Conservation (phyloP, 75 land plant genomes). For the Picea glauca region DNA sequence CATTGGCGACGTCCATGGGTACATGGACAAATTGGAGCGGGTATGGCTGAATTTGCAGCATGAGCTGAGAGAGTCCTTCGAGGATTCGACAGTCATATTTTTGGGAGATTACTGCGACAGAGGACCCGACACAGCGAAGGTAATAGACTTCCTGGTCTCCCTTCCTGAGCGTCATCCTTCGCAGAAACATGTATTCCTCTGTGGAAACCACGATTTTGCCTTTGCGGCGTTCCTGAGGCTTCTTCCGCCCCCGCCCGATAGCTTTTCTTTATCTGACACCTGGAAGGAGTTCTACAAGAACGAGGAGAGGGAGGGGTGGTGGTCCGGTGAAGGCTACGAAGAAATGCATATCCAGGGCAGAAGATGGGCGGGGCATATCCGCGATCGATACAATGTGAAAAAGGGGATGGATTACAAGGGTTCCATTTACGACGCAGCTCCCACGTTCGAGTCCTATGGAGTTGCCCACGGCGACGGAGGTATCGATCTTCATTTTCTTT, state of each 20-base stretch:
- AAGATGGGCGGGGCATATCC: conserved; percentile 81
- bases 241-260: conserved; percentile 52
- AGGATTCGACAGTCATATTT: conserved; percentile 64
- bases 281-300: conserved; percentile 58
- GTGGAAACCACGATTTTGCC: conserved; percentile 94
- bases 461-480: conserved; percentile 87
- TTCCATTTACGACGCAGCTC: conserved; percentile 82
- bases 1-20: conserved; percentile 67
- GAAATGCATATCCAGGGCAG: conserved; percentile 89
- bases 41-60: conserved; percentile 76
- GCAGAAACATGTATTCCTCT: conserved; percentile 83
- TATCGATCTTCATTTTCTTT: neutral
- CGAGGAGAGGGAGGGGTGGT: conserved; percentile 90
- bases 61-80: conserved; percentile 31
- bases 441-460: conserved; percentile 92
- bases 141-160: conserved; percentile 70
- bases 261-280: conserved; percentile 23
- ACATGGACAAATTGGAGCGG: conserved; percentile 45
- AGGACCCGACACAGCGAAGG: conserved; percentile 75
- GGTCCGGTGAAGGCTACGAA: conserved; percentile 63
- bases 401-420: conserved; percentile 75
- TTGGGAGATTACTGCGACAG: conserved; percentile 96
- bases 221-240: conserved; percentile 75
- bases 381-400: conserved; percentile 38
- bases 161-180: conserved; percentile 63